Evolutionary conservation across 2,329 filamentous ascomycete genomes (phyloP), one percentile per base, ranked within the genome.

Genomic region (Aspergillus ochraceoroseus): DNA sequence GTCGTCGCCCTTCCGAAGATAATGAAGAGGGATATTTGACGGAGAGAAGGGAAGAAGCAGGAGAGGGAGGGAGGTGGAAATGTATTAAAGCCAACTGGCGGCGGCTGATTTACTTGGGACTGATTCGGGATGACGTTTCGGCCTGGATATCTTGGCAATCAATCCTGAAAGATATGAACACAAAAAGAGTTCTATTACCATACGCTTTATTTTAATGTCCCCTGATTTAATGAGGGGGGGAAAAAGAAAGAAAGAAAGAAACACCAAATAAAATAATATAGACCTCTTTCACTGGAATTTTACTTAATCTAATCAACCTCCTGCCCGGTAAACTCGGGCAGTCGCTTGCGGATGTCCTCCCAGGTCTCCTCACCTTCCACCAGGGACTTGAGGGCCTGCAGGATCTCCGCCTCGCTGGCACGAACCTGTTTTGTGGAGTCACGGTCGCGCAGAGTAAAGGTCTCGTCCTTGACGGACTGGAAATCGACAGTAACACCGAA

Each of bases 401-500:
- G 69, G 44, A 96, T 87, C 61, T 83, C 83, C 27, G 85, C 83
- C 62, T 92, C 78, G 48, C 80, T 81, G 7, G 85, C 86, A 46
- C 92, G 83, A 43, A 96, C 88, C 70, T 96, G 90, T 63, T 82
- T 85, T 38, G 87, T 95, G 28, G 83, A 84, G 70, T 96, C 92
- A 49, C 88, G 82, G 64, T 96, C 90, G 61, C 90, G 76, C 51
- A 96, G 77, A 1, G 90, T 96, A 60, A 94, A 79, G 5, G 84
- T 85, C 61, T 79, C 79, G 64, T 95, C 88, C 67, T 94, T 81
- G 53, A 95, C 72, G 32, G 87, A 94, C 73, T 96, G 87, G 77
- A 95, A 96, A 66, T 96, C 90, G 45, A 96, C 79, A 0, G 90
- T 96, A 65, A 96, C 82, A 61, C 88, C 90, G 51, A 95, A 82